phyloP scores from a whole-genome alignment of 176 grass and related monocot genomes.

The Ensete glaucum region DNA sequence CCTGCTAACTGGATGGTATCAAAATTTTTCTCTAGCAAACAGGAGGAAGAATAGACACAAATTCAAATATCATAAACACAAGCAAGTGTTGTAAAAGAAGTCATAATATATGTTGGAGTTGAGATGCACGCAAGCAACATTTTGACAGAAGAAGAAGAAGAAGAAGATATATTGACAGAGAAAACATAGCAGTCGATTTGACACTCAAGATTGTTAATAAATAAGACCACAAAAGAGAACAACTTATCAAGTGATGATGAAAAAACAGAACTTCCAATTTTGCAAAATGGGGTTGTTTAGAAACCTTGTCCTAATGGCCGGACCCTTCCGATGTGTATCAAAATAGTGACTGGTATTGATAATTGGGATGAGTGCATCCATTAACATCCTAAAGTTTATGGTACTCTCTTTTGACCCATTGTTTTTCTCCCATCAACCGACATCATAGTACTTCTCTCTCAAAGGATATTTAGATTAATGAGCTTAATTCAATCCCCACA shows the following conservation, averaged over 20 bases:
- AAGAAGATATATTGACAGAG: neutral
- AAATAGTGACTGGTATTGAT: neutral
- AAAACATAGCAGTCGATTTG: neutral
- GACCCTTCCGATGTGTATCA: neutral
- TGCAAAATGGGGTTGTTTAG: neutral
- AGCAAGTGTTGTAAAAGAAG: too few relatives aligned
- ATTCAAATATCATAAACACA: too few relatives aligned
- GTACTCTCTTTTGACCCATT: neutral
- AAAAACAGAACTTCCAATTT: neutral
- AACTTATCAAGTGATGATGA: neutral
- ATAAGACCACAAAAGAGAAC: neutral
- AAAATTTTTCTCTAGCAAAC: too few relatives aligned
- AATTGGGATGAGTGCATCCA: neutral
- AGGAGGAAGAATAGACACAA: too few relatives aligned
- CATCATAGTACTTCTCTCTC: neutral
- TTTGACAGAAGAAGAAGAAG: neutral
- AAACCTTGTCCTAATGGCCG: neutral
- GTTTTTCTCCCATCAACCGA: neutral
- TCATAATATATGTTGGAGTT: too few relatives aligned
- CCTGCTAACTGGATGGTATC: too few relatives aligned
- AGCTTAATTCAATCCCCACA: neutral
- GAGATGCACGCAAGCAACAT: too few relatives aligned
- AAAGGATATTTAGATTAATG: neutral
- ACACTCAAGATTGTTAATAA: neutral
- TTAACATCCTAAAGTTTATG: neutral